Evolutionary conservation across 73 alveolate genomes (phyloP).

Genomic region (Paramecium sonneborni): DNA sequence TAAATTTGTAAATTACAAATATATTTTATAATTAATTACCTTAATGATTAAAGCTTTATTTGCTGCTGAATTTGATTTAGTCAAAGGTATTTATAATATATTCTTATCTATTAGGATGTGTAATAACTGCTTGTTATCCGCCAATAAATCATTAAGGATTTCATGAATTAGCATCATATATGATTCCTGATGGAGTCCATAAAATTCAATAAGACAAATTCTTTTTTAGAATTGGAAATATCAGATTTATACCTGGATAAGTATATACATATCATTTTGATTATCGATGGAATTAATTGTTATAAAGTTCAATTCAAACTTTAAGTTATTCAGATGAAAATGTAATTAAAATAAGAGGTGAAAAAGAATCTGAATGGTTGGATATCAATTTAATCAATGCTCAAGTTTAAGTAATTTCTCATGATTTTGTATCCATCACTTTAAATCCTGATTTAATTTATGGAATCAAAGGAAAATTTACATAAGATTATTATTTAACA

Average conservation of each 20-base stretch:
- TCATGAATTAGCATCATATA: slow-evolving; percentile 1
- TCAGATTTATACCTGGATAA: background rate
- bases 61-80: slow-evolving; percentile 34
- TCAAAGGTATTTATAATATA: background rate
- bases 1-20: too few relatives aligned
- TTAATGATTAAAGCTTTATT: background rate
- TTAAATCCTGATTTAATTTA: slow-evolving; percentile 3
- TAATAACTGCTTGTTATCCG: slow-evolving; percentile 16
- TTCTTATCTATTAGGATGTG: background rate
- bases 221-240: background rate
- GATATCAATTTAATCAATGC: background rate
- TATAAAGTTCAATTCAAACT: background rate
- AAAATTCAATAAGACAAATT: slow-evolving; percentile 16
- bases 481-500: background rate
- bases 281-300: background rate
- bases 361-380: slow-evolving; percentile 1
- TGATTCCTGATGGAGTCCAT: slow-evolving; percentile 58
- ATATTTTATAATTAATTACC: too few relatives aligned
- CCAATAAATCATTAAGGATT: background rate
- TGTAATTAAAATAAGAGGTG: background rate
- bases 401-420: background rate
- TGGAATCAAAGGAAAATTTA: background rate
- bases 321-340: background rate
- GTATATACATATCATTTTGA: slow-evolving; percentile 19
- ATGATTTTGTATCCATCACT: background rate